Evolutionary conservation across 176 grass and related monocot genomes (phyloP), one percentile per base, ranked within the genome.

Genomic region (Alloteropsis semialata): DNA sequence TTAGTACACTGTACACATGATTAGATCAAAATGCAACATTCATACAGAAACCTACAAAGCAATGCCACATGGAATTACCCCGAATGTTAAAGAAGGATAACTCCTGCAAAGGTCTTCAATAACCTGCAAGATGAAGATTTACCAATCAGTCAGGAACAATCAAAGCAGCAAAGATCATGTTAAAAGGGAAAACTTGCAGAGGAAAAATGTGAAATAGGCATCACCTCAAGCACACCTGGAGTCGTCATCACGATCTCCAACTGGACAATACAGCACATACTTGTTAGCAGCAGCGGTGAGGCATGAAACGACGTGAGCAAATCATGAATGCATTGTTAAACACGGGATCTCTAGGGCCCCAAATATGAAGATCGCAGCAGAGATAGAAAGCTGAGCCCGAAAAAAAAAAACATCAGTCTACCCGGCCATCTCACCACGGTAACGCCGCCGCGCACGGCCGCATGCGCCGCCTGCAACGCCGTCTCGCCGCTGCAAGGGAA

Each of bases 211-310:
- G 69, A 72, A 24, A 75, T 21, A 38, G 33, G 22, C 69, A 63
- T 17, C 58, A 98, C 95, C 92, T 94, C 92, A 46, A 98, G 85
- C 12, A 62, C 88, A 75, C 88, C 90, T 17, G 92, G 95, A 65
- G 95, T 94, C 1, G 81, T 84, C 88, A 91, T 89, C 29, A 94
- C 92, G 78, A 97, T 81, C 84, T 97, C 95, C n/a, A 97, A 82
- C 92, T 97, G 90, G 68, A 81, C 53, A 85, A 82, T 38, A 76
- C 37, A 76, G 49, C 12, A 48, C 0, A 49, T 64, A 53, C 22
- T 58, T 63, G 30, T 70, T 54, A 89, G 72, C 2, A 62, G 36
- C 8, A 69, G 13, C 49, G 17, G 67, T 46, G 5, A 15, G 63
- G 28, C 60, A 42, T 36, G 19, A 53, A 29, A 77, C 30, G 37